Evolutionary conservation across 768 basidiomycete genomes (phyloP).

Genomic region (Agaricus sinodeliciosus): DNA sequence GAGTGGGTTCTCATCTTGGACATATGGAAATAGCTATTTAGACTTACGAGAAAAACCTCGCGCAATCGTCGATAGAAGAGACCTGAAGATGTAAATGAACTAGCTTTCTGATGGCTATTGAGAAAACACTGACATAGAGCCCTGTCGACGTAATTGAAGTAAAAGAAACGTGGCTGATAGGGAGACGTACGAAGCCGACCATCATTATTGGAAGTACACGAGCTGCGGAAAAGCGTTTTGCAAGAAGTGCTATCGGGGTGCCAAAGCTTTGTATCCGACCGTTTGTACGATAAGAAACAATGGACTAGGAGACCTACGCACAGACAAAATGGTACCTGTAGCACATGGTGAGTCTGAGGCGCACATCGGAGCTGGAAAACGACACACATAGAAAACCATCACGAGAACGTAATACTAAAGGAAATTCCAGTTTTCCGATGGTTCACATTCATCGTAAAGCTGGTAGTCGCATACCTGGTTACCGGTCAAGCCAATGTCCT

Average conservation of each 20-base stretch:
- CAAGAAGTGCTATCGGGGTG: constrained; percentile 42
- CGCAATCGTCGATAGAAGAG: constrained; percentile 36
- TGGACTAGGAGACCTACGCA: constrained; percentile 16
- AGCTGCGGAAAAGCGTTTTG: constrained; percentile 40
- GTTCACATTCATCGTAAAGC: no score
- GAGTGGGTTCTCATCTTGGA: not conserved
- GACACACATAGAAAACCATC: constrained; percentile 38
- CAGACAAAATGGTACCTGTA: constrained; percentile 40
- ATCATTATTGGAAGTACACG: constrained; percentile 42
- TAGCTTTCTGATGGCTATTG: not conserved
- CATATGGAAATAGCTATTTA: not conserved
- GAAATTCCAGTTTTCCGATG: not conserved
- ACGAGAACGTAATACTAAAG: constrained; percentile 40
- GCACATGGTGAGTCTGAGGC: not conserved
- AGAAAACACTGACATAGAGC: constrained; percentile 28
- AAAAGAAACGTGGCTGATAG: not conserved
- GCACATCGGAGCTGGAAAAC: not conserved
- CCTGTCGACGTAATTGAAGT: constrained; percentile 18
- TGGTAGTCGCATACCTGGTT: constrained; percentile 28
- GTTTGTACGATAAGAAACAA: not conserved
- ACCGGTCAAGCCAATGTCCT: constrained; percentile 37
- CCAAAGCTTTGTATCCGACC: constrained; percentile 28
- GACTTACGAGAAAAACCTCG: constrained; percentile 37
- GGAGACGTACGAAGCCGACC: constrained; percentile 37
- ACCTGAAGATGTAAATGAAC: constrained; percentile 21